A percentile compares a stretch with the other conserved stretches of the same genome.
These are phyloP conservation scores for Gossypium sturtianum DNA, from an alignment of 345 rosid species.

Conservation along the genomic window DNA sequence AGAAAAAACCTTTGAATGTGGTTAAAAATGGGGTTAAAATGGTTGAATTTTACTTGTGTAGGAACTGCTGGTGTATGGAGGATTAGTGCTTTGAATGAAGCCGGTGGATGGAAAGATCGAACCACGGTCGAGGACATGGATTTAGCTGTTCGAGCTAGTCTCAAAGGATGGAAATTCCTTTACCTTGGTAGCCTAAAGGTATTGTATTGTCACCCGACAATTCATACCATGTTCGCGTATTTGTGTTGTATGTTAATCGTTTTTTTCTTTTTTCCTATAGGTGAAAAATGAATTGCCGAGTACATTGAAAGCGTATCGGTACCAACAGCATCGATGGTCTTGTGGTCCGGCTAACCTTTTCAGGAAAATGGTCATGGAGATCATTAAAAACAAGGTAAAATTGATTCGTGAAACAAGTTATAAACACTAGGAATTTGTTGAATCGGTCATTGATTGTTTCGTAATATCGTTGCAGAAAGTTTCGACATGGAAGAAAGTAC, in stretches of 20 bases:
- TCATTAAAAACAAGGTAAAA: constrained; percentile 61
- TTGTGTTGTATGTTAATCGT: not conserved
- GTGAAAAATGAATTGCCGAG: constrained; percentile 97
- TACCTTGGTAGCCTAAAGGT: constrained; percentile 73
- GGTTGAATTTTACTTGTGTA: constrained; percentile 12
- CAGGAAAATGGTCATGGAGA: constrained; percentile 88
- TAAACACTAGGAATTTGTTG: not conserved
- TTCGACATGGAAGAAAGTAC: constrained; percentile 76
- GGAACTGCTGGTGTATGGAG: constrained; percentile 99
- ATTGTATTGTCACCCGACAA: constrained; percentile 24
- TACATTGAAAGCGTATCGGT: constrained; percentile 86
- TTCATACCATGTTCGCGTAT: not conserved
- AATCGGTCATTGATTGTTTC: not conserved
- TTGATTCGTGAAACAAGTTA: not conserved
- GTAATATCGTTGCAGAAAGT: constrained; percentile 58
- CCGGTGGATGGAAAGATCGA: constrained; percentile 99
- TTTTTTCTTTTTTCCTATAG: constrained; percentile 19
- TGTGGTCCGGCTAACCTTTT: constrained; percentile 98
- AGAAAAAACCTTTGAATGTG: no score
- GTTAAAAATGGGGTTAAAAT: no score
- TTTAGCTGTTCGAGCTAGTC: constrained; percentile 94
- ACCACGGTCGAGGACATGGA: constrained; percentile 99
- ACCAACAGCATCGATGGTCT: constrained; percentile 94
- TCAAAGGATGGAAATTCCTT: constrained; percentile 91
- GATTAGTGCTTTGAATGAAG: constrained; percentile 78